Evolutionary conservation across 345 rosid species (phyloP), one percentile per base, ranked within the genome.

Genomic region (Psidium friedrichsthalianum): DNA sequence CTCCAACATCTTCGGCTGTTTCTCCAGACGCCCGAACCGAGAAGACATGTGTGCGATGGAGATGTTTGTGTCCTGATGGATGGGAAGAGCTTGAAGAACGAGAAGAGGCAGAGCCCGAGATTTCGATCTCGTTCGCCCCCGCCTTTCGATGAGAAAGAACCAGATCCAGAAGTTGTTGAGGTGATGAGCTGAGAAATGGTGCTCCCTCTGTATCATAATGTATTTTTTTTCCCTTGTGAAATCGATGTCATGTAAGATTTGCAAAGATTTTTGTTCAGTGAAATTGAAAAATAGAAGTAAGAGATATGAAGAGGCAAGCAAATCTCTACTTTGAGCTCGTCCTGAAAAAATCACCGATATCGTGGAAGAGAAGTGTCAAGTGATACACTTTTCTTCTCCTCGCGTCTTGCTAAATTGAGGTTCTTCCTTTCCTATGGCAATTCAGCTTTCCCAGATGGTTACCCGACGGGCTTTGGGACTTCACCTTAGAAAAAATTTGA

Each of bases 1-100:
- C 83, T 84, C 90, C 18, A 88, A 84, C 84, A 61, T 91, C 83
- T 88, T 89, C 82, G n/a, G 91, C 15, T 92, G 92, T 82, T 90
- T 91, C 40, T 27, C 85, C 14, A 90, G 11, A 22, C 92, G 2
- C 27, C 87, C 32, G 49, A 81, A 57, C 69, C 86, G 21, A 88
- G 85, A 54, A 51, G 52, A 9, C 86, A 87, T 42, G 86, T 89
- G 2, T 92, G 94, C 84, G 51, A 89, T 27, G 93, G 93, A 3
- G 93, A 91, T 49, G 90, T 87, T 32, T 92, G 94, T 47, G 86
- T 88, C 36, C 87, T 89, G 13, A 83, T 57, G 8, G 84, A 81
- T 25, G 29, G 27, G 82, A 89, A 82, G 57, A 74, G 49, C 25
- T 25, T 42, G 2, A 85, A 55, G 55, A 59, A 61, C 8, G 80